Evolutionary conservation across 108 stramenopile species (phyloP), one percentile per base, ranked within the genome.

Genomic region (Conticribra guillardii): DNA sequence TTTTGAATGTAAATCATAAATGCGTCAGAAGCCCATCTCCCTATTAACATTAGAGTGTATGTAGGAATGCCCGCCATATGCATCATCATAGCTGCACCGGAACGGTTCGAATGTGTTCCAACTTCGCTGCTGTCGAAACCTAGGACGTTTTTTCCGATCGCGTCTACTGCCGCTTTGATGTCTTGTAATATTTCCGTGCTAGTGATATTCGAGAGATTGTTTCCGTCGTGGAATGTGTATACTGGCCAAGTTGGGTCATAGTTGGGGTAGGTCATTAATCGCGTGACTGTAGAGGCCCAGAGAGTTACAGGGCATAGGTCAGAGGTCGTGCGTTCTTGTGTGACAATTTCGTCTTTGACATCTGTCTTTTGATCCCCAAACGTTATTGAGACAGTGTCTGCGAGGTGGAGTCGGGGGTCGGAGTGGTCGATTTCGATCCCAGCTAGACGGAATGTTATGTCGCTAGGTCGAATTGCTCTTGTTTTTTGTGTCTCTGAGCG

Each of bases 11-110:
- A 51, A 8, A 17, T 16, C 0, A 73, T 2, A 53, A 73, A 73
- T 5, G 53, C 64, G 33, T 65, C 53, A 16, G 63, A 55, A 0
- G 11, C 8, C 62, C 62, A 65, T 41, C 71, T 23, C 18, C 63
- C 71, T 14, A 51, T 14, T 15, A 73, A 31, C 71, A 64, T 73
- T 26, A 55, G 54, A 26, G 47, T 54, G 69, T 46, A 60, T 9
- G 34, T 27, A n/a, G 59, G 59, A 2, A 3, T 15, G 32, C 46
- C 16, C 14, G 64, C 62, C 26, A 65, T n/a, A 34, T 50, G 55
- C 71, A 64, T 73, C 61, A 62, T 62, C 70, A 71, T 71, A 19
- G 70, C 70, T 28, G 21, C 41, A n/a, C 46, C 47, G 11, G 61
- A 26, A 19, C 70, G 60, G 23, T 50, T 63, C 21, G 60, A 71